Evolutionary conservation across 164 flowering plant species (phyloP), one percentile per base, ranked within the genome.

Genomic region (Liquidambar formosana): DNA sequence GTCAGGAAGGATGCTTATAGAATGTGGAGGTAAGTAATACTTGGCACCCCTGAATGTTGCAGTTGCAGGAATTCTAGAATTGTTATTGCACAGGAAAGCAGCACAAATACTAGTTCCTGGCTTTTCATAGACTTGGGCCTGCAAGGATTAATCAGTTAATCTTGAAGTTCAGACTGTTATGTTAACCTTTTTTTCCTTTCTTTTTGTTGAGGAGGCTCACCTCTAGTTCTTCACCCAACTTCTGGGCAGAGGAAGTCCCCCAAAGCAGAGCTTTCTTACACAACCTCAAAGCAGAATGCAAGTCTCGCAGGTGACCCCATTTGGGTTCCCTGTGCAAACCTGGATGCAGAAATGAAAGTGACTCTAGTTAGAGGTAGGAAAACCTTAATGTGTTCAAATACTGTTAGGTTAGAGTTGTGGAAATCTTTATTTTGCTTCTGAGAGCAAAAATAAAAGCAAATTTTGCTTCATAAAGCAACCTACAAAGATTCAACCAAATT

Each of bases 1-100:
- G 73, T 93, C 98, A 15, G 97, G 95, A 58, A 96, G 91, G 72
- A 96, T 88, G 81, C 98, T 96, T 51, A 96, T 83, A 64, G 99
- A 96, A 58, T 77, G 86, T 15, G 81, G 73, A 10, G 99, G 97
- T n/a, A 96, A 59, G 70, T 56, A 76, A 58, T 83, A 87, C 8
- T 82, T 54, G 0, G 18, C 25, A 13, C 92, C 95, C 72, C 85
- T 80, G 81, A 90, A 96, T 1, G 64, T 76, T 4, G 82, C 63
- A 16, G 81, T 85, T 18, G 71, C 63, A 19, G 77, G 46, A 11
- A 0, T 22, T 68, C 65, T 80, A 0, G 87, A 64, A 60, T 74
- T 28, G 68, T 83, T 93, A 85, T 96, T 96, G 65, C 79, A 63
- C 73, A 93, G 73, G 82, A 96, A 96, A 44, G 99, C 98, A 19